Conservation (phyloP, 1,284 basidiomycete species). For the Moniliella sp. region DNA sequence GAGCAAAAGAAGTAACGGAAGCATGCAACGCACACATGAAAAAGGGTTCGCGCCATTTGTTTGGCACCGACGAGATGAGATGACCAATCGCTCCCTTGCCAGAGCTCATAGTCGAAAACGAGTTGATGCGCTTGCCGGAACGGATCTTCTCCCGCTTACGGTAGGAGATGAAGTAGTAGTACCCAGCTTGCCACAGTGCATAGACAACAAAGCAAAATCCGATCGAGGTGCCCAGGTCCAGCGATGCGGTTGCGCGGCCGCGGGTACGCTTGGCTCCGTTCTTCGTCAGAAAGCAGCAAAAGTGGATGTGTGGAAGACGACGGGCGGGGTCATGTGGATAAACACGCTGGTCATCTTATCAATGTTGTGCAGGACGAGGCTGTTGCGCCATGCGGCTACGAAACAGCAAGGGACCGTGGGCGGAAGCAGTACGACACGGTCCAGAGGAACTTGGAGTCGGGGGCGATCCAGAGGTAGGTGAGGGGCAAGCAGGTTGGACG, state of each 20-base stretch:
- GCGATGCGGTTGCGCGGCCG: background rate
- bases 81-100: slow-evolving; percentile 20
- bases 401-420: slow-evolving; percentile 59
- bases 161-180: slow-evolving; percentile 28
- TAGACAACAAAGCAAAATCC: too few species aligned
- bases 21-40: too few species aligned
- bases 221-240: too few species aligned
- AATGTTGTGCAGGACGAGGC: slow-evolving; percentile 1
- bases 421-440: slow-evolving; percentile 14
- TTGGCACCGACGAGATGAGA: slow-evolving; percentile 12
- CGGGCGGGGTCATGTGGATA: slow-evolving; percentile 38
- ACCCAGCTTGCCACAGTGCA: slow-evolving; percentile 62
- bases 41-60: slow-evolving; percentile 8
- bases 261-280: too few species aligned
- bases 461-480: slow-evolving; percentile 20
- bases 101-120: slow-evolving; percentile 20
- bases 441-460: slow-evolving; percentile 11
- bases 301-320: slow-evolving; percentile 63
- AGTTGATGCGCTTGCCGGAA: slow-evolving; percentile 17
- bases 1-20: too few species aligned
- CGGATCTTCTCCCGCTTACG: slow-evolving; percentile 10
- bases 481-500: too few species aligned
- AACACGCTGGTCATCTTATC: slow-evolving; percentile 45
- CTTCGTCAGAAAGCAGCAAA: too few species aligned
- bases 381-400: slow-evolving; percentile 86